These are phyloP conservation scores for Babesia caballi DNA, from an alignment of 169 alveolate species.

Conservation along the genomic window DNA sequence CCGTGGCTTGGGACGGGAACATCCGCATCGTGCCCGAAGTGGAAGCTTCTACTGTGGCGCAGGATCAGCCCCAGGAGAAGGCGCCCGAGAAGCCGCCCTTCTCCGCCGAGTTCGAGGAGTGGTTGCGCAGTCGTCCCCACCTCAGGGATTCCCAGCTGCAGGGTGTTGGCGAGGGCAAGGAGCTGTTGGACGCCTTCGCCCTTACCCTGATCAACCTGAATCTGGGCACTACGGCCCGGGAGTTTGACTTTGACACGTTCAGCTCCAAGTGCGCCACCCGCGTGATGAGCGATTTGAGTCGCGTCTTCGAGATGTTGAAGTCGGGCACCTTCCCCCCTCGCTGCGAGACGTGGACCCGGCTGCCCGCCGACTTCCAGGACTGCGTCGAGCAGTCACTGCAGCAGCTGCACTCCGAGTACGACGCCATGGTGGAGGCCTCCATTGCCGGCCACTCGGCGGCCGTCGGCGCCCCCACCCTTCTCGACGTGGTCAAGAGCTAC, in stretches of 20 bases:
- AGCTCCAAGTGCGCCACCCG: constrained; percentile 24
- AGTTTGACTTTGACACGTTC: constrained; percentile 16
- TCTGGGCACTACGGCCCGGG: neutral
- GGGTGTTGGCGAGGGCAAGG: neutral
- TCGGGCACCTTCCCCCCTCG: neutral
- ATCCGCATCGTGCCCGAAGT: constrained; percentile 3
- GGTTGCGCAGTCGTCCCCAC: constrained; percentile 10
- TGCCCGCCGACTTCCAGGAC: constrained; percentile 10
- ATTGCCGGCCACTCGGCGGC: neutral
- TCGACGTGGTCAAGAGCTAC: constrained; percentile 38
- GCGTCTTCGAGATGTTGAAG: constrained; percentile 3
- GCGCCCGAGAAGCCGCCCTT: neutral
- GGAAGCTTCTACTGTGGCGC: neutral
- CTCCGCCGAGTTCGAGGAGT: constrained; percentile 24
- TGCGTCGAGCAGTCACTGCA: neutral
- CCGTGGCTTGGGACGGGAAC: constrained; percentile 20
- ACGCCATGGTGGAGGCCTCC: neutral
- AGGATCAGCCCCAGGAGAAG: neutral
- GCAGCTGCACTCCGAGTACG: neutral
- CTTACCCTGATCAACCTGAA: neutral
- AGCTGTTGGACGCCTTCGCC: constrained; percentile 9
- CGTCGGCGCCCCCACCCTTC: neutral
- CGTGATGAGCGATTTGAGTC: constrained; percentile 20
- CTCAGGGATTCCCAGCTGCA: neutral
- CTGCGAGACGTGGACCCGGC: neutral